These are phyloP conservation scores for Arthrobotrys conoides DNA, from an alignment of 2,329 filamentous ascomycete genomes.

Conservation along the genomic window DNA sequence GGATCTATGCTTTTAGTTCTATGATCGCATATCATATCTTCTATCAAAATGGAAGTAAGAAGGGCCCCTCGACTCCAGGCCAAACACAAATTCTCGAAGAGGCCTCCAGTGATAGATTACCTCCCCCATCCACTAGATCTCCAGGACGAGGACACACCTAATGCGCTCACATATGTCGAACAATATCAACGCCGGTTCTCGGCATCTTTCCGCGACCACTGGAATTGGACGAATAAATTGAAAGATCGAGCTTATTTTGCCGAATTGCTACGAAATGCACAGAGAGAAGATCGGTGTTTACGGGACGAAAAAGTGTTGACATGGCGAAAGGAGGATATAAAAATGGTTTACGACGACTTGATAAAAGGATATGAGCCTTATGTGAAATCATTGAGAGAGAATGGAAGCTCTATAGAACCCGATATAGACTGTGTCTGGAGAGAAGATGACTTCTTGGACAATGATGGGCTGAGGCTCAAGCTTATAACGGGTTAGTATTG, in stretches of 20 bases:
- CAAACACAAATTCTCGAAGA: too few relatives aligned
- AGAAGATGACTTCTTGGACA: background rate
- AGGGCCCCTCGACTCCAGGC: too few relatives aligned
- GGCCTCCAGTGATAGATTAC: background rate
- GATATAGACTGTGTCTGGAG: constrained; percentile 6
- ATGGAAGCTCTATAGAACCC: background rate
- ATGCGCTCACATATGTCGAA: constrained; percentile 1
- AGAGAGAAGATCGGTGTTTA: background rate
- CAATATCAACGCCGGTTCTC: constrained; percentile 9
- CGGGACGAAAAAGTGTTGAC: background rate
- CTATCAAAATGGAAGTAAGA: too few relatives aligned
- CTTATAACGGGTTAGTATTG: background rate
- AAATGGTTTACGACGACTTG: background rate
- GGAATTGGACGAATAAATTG: background rate
- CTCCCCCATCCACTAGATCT: background rate
- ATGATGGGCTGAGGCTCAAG: background rate
- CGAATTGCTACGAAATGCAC: background rate
- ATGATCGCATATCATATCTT: too few relatives aligned
- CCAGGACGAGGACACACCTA: background rate
- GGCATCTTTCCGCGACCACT: background rate
- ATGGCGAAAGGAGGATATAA: constrained; percentile 13
- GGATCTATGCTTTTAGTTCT: too few relatives aligned
- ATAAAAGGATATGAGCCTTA: constrained; percentile 9
- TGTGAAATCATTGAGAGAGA: background rate
- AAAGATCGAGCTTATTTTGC: background rate